Conservation (phyloP, 2,329 filamentous ascomycete species). For the Fusarium coicis region DNA sequence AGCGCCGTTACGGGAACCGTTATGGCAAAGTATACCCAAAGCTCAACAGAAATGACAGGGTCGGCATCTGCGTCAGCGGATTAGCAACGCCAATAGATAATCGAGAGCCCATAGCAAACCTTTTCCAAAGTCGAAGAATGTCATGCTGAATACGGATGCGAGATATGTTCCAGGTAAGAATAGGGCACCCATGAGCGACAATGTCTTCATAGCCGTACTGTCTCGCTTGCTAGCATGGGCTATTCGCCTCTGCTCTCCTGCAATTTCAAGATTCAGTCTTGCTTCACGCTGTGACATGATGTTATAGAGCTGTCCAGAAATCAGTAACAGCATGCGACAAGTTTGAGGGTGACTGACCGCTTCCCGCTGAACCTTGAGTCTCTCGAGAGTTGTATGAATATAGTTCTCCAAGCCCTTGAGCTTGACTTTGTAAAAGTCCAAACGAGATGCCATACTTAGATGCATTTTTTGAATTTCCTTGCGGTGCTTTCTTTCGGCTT, state of each 20-base stretch:
- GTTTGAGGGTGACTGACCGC: constrained; percentile 57
- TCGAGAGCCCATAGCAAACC: constrained; percentile 44
- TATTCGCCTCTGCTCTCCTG: constrained; percentile 67
- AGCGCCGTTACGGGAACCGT: constrained; percentile 66
- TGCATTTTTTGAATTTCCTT: constrained; percentile 59
- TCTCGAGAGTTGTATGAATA: constrained; percentile 69
- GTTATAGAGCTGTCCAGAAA: constrained; percentile 65
- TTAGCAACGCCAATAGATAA: constrained; percentile 1
- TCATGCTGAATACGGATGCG: constrained; percentile 73
- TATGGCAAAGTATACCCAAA: constrained; percentile 73
- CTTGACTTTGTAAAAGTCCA: constrained; percentile 71
- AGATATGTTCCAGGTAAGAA: constrained; percentile 72
- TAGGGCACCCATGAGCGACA: constrained; percentile 71
- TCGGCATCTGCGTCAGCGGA: constrained; percentile 42
- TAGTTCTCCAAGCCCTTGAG: constrained; percentile 71
- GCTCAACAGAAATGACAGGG: constrained; percentile 59
- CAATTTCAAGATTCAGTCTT: constrained; percentile 71
- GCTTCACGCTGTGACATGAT: constrained; percentile 74
- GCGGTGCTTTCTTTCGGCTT: constrained; percentile 44
- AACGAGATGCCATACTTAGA: constrained; percentile 61
- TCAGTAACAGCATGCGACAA: constrained; percentile 14
- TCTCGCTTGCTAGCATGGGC: constrained; percentile 70
- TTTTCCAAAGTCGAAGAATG: constrained; percentile 71
- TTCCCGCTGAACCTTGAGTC: constrained; percentile 69
- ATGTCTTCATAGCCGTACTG: constrained; percentile 72